A percentile compares a stretch with the other conserved stretches of the same genome.
phyloP scores from a whole-genome alignment of 2,329 filamentous ascomycete genomes.

The Exophiala spinifera region DNA sequence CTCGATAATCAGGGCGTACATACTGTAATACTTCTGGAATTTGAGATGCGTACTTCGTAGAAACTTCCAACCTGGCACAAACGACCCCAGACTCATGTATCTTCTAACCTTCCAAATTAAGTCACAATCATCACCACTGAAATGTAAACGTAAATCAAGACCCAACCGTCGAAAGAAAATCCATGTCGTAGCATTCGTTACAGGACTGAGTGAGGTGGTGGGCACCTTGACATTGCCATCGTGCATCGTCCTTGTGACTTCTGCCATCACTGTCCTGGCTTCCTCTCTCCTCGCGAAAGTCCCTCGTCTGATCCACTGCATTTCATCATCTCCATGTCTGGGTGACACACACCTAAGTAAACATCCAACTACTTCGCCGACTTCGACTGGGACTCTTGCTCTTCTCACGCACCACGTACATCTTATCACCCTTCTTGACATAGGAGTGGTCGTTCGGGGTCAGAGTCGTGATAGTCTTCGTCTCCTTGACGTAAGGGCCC shows the following conservation, averaged over 20 bases:
- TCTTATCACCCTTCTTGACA: conserved; percentile 42
- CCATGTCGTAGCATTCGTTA: background rate
- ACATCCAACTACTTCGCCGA: conserved; percentile 24
- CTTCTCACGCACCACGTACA: conserved; percentile 48
- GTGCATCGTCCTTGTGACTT: background rate
- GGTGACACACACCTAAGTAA: background rate
- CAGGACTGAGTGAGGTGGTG: background rate
- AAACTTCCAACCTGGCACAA: too few species aligned
- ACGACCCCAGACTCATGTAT: too few species aligned
- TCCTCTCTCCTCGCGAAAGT: too few species aligned
- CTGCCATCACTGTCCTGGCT: background rate
- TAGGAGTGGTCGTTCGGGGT: conserved; percentile 20
- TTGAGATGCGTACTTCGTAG: too few species aligned
- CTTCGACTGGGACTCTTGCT: conserved; percentile 27
- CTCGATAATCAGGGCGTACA: too few species aligned
- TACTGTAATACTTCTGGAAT: too few species aligned
- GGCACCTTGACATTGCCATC: background rate
- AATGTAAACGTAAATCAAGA: too few species aligned
- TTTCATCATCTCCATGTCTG: background rate
- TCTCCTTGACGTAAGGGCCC: conserved; percentile 25
- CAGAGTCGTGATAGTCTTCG: conserved; percentile 26
- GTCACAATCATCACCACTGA: too few species aligned
- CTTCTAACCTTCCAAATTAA: too few species aligned
- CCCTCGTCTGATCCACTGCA: too few species aligned
- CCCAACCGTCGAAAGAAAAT: background rate